These are phyloP conservation scores for Pyronema omphalodes DNA, from an alignment of 495 filamentous ascomycete species.

Conservation along the genomic window DNA sequence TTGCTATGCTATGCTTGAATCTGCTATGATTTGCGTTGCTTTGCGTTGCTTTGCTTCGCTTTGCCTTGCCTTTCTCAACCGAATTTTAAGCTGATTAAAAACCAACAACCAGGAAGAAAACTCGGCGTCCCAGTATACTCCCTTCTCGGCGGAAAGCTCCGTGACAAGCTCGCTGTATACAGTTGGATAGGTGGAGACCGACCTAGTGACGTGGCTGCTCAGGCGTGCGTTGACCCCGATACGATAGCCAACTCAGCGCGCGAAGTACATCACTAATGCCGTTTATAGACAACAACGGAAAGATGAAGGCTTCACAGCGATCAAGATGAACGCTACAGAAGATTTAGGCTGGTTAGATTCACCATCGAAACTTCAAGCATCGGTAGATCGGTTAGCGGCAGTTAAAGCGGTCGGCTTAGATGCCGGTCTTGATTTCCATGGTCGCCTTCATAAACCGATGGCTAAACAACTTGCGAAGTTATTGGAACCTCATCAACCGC, in stretches of 20 bases:
- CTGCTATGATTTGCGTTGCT: too few species aligned
- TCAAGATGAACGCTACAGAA: constrained; percentile 74
- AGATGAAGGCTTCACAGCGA: constrained; percentile 49
- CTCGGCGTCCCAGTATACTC: constrained; percentile 55
- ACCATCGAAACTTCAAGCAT: constrained; percentile 41
- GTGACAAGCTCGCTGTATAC: constrained; percentile 57
- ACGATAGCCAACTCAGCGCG: not conserved
- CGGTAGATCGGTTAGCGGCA: constrained; percentile 46
- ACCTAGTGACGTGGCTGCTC: constrained; percentile 47
- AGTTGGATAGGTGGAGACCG: constrained; percentile 77
- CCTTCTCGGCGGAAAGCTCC: constrained; percentile 57
- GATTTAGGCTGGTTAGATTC: constrained; percentile 67
- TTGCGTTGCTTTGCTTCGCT: too few species aligned
- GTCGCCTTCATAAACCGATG: constrained; percentile 63
- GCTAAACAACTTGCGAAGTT: constrained; percentile 57
- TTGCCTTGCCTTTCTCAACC: not conserved
- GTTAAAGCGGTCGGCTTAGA: constrained; percentile 57
- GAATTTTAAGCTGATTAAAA: not conserved
- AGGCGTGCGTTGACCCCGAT: constrained; percentile 32
- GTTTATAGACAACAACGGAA: constrained; percentile 37
- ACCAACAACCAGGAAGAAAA: constrained; percentile 26
- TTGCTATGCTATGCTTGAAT: too few species aligned
- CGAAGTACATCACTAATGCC: not conserved
- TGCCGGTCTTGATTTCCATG: constrained; percentile 60
- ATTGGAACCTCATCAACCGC: constrained; percentile 48